Evolutionary conservation across 2,329 filamentous ascomycete genomes (phyloP).

Genomic region (Colletotrichum tropicale): DNA sequence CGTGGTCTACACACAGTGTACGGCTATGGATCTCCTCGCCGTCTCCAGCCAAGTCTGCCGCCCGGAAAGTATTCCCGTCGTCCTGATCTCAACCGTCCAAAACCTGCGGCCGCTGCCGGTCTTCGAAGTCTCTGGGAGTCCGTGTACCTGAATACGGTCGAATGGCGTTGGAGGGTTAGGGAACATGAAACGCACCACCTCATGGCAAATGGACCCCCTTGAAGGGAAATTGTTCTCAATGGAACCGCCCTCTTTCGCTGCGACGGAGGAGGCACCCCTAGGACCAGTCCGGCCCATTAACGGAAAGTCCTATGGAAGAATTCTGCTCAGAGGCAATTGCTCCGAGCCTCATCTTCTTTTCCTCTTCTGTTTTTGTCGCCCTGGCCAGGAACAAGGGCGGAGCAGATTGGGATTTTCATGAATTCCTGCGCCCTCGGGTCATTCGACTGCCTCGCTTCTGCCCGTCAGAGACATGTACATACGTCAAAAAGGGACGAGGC

Average conservation of each 20-base stretch:
- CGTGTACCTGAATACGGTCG: background rate
- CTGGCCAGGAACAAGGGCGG: background rate
- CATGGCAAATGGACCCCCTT: constrained; percentile 13
- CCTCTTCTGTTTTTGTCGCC: background rate
- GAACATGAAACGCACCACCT: constrained; percentile 21
- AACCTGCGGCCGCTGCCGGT: constrained; percentile 3
- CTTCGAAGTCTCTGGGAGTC: background rate
- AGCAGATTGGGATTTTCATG: constrained; percentile 3
- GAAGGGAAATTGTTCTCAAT: constrained; percentile 13
- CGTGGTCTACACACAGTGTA: background rate
- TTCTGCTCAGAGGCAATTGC: background rate
- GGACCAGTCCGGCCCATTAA: background rate
- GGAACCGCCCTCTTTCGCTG: constrained; percentile 7
- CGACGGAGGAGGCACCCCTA: constrained; percentile 5
- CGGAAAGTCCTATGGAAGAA: background rate
- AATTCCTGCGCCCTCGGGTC: constrained; percentile 3
- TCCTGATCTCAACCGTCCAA: background rate
- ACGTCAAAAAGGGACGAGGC: background rate
- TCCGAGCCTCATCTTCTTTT: background rate
- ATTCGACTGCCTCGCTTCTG: background rate
- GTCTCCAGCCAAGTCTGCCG: background rate
- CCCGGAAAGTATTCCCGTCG: background rate
- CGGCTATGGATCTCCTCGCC: background rate
- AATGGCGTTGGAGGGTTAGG: constrained; percentile 11
- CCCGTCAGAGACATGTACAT: constrained; percentile 1